Evolutionary conservation across 768 basidiomycete genomes (phyloP).

Genomic region (Lactarius akahatsu): DNA sequence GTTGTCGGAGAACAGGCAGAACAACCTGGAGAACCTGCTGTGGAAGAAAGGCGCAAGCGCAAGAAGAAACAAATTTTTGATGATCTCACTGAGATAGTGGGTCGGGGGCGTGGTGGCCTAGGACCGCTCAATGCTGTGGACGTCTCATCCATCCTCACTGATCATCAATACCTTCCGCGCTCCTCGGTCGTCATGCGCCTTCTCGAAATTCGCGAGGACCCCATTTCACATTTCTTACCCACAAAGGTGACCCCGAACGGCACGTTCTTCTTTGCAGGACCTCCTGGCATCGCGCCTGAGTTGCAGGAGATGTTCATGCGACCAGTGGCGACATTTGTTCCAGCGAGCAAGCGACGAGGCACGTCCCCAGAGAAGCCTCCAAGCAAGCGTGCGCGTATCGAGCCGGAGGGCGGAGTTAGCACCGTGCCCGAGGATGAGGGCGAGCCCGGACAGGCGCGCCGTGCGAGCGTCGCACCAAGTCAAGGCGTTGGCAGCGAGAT

Average conservation of each 20-base stretch:
- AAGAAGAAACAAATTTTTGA: slow-evolving; percentile 90
- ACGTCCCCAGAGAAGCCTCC: slow-evolving; percentile 55
- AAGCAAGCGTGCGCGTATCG: slow-evolving; percentile 58
- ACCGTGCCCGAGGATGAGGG: slow-evolving; percentile 41
- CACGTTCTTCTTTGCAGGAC: slow-evolving; percentile 78
- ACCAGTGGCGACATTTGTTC: slow-evolving; percentile 50
- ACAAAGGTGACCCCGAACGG: slow-evolving; percentile 71
- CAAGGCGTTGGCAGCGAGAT: slow-evolving; percentile 55
- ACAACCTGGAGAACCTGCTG: slow-evolving; percentile 35
- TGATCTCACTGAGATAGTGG: slow-evolving; percentile 79
- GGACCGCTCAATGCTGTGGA: slow-evolving; percentile 54
- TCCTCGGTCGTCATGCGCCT: slow-evolving; percentile 85
- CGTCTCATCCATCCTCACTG: slow-evolving; percentile 69
- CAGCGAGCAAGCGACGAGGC: slow-evolving; percentile 59
- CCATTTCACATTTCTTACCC: slow-evolving; percentile 81
- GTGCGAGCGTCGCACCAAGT: slow-evolving; percentile 62
- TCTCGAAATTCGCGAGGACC: slow-evolving; percentile 82
- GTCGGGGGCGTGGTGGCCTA: slow-evolving; percentile 52
- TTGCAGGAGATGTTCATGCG: slow-evolving; percentile 83
- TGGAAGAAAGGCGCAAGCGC: slow-evolving; percentile 46
- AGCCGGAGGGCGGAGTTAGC: slow-evolving; percentile 41
- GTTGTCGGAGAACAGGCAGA: slow-evolving; percentile 44
- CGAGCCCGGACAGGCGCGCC: slow-evolving; percentile 70
- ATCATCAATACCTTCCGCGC: slow-evolving; percentile 82
- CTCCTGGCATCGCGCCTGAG: slow-evolving; percentile 80